Evolutionary conservation across 768 basidiomycete genomes (phyloP).

Genomic region (Strobilomyces echinocephalus): DNA sequence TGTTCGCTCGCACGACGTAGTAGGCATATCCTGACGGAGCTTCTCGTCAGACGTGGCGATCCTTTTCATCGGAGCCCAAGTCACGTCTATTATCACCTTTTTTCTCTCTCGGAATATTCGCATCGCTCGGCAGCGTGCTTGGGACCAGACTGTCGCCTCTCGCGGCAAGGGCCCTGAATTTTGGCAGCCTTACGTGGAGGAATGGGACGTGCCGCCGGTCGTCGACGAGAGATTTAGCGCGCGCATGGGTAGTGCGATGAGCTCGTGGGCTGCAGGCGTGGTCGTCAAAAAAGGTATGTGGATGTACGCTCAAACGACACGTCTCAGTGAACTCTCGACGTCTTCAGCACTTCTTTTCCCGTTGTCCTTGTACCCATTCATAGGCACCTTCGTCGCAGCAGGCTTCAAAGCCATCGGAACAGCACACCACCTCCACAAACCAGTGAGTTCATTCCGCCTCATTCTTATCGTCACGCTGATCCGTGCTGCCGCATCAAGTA

Average conservation of each 20-base stretch:
- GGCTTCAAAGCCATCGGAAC: conserved; percentile 66
- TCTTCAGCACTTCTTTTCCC: conserved; percentile 54
- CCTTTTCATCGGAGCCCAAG: conserved; percentile 67
- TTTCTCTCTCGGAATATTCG: conserved; percentile 82
- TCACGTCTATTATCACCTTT: conserved; percentile 71
- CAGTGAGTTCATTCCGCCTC: conserved; percentile 38
- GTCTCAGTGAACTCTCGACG: not conserved
- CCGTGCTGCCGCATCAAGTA: conserved; percentile 44
- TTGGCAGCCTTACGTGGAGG: conserved; percentile 81
- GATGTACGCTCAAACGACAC: not conserved
- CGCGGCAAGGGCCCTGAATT: conserved; percentile 79
- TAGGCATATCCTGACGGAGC: not conserved
- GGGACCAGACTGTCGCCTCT: conserved; percentile 78
- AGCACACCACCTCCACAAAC: conserved; percentile 60
- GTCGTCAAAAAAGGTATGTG: conserved; percentile 23
- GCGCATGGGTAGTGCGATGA: conserved; percentile 9
- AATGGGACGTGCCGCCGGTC: conserved; percentile 62
- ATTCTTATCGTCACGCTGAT: not conserved
- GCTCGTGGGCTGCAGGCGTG: conserved; percentile 12
- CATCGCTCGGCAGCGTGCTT: conserved; percentile 71
- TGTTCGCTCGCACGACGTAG: not conserved
- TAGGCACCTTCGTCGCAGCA: conserved; percentile 59
- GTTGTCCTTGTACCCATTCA: conserved; percentile 61
- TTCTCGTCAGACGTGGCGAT: conserved; percentile 59
- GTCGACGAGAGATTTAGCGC: conserved; percentile 30